Conservation (phyloP, 768 basidiomycete species). For the Leccinum longicurvipes region DNA sequence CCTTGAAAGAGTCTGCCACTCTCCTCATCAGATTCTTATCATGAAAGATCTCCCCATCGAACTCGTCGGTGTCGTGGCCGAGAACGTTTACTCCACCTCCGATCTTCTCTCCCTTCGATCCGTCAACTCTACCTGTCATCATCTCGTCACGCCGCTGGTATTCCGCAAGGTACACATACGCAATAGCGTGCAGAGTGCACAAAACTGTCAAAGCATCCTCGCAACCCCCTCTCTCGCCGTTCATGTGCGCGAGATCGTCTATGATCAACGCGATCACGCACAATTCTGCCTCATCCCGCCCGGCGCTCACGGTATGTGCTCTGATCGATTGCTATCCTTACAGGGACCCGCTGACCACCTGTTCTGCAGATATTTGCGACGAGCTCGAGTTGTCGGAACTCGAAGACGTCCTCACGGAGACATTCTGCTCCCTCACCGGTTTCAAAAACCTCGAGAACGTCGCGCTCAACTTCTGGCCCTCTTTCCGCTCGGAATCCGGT, state of each 20-base stretch:
- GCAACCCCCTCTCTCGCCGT: constrained; percentile 19
- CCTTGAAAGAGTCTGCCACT: background rate
- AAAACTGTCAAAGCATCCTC: constrained; percentile 22
- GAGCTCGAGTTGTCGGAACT: constrained; percentile 32
- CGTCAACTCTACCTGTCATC: constrained; percentile 25
- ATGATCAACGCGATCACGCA: constrained; percentile 26
- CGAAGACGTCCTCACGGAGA: constrained; percentile 27
- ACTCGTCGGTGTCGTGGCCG: constrained; percentile 24
- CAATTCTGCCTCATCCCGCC: constrained; percentile 22
- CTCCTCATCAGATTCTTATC: background rate
- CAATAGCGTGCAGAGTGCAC: constrained; percentile 28
- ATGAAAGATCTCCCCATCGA: constrained; percentile 29
- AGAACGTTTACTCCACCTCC: constrained; percentile 20
- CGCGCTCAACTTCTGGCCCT: constrained; percentile 31
- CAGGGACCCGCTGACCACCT: background rate
- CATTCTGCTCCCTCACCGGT: constrained; percentile 18
- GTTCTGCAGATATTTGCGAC: constrained; percentile 18
- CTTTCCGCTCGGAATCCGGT: constrained; percentile 23
- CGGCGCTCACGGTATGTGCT: constrained; percentile 9
- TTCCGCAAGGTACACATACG: constrained; percentile 24
- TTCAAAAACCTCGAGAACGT: constrained; percentile 22
- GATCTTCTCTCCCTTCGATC: constrained; percentile 29
- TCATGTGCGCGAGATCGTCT: constrained; percentile 28
- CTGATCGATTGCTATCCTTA: too few relatives aligned
- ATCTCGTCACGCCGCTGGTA: constrained; percentile 23